Conservation (phyloP, 2,329 filamentous ascomycete species). For the Fusarium continuum region DNA sequence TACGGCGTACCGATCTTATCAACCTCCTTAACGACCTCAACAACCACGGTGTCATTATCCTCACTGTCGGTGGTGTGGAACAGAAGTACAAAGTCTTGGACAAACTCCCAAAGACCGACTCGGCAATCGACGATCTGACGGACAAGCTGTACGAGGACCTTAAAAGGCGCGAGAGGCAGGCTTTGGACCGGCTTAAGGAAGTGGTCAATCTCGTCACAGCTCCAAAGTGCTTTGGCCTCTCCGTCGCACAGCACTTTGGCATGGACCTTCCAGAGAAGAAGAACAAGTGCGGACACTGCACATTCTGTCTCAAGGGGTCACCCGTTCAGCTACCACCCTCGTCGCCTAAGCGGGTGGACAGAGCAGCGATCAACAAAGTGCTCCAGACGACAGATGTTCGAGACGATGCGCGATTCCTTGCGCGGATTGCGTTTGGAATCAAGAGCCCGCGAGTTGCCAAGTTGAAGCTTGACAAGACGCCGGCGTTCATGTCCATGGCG, state of each 20-base stretch:
- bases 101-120: constrained; percentile 53
- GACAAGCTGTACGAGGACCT: constrained; percentile 61
- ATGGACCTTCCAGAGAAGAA: constrained; percentile 57
- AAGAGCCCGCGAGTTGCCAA: constrained; percentile 62
- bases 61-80: constrained; percentile 61
- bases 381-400: constrained; percentile 56
- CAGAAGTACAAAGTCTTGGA: constrained; percentile 63
- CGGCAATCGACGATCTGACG: constrained; percentile 56
- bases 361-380: constrained; percentile 52
- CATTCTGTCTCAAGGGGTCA: constrained; percentile 48
- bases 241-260: constrained; percentile 66
- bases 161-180: constrained; percentile 60
- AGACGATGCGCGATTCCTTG: constrained; percentile 67
- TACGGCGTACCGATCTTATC: constrained; percentile 60
- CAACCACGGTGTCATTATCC: constrained; percentile 57
- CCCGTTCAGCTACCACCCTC: constrained; percentile 52
- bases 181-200: constrained; percentile 59
- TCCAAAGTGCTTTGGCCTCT: constrained; percentile 59
- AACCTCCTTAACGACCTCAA: constrained; percentile 64
- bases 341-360: constrained; percentile 52
- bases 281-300: constrained; percentile 64
- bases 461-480: constrained; percentile 56
- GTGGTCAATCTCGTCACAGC: constrained; percentile 64
- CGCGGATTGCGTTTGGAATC: constrained; percentile 70
- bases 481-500: constrained; percentile 62